These are phyloP conservation scores for Argentina anserina DNA, from an alignment of 306 rosid genomes.

Conservation along the genomic window DNA sequence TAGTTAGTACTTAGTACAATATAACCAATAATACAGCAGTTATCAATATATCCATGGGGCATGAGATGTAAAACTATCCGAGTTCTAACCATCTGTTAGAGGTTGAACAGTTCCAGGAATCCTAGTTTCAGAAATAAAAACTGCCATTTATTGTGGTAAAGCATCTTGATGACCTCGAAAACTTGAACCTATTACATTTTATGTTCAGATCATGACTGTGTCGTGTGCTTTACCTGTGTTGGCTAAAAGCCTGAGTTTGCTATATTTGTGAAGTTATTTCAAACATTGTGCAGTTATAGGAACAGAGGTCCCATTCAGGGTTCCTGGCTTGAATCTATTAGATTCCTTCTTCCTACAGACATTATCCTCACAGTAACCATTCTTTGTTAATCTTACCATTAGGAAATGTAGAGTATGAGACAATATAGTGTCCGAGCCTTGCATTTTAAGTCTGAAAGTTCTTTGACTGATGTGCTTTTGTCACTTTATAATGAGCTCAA, in stretches of 20 bases:
- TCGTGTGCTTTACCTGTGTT: not conserved
- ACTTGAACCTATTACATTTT: not conserved
- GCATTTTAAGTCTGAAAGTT: not conserved
- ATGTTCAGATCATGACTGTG: not conserved
- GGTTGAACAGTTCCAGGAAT: not conserved
- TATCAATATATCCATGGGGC: not conserved
- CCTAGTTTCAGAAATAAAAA: not conserved
- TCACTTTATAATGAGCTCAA: not conserved
- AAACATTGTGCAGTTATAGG: not conserved
- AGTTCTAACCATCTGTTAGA: not conserved
- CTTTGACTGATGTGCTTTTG: not conserved
- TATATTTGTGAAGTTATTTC: slow-evolving; percentile 3
- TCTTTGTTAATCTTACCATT: too few species aligned
- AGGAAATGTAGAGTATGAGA: too few species aligned
- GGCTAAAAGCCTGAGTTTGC: not conserved
- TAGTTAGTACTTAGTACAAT: not conserved
- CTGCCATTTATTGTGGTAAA: not conserved
- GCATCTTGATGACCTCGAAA: not conserved
- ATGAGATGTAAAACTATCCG: not conserved
- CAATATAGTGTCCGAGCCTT: not conserved
- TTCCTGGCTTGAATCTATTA: not conserved
- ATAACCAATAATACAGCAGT: not conserved
- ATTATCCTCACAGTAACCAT: not conserved
- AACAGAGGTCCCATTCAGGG: not conserved
- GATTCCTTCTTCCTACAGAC: not conserved